Conservation (phyloP, 768 basidiomycete genomes). For the Obba rivulosa region DNA sequence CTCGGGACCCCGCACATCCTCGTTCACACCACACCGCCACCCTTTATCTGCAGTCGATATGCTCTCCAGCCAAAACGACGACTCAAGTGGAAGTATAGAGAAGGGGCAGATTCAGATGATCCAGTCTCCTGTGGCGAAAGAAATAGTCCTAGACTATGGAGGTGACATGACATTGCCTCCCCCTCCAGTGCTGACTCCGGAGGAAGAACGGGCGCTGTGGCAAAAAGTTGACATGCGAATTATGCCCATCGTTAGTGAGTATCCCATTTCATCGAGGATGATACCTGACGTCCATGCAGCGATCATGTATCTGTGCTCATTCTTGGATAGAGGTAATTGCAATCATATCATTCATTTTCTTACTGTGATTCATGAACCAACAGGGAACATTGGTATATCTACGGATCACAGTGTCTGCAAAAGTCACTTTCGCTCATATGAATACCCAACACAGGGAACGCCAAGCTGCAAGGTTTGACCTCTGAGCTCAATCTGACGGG, state of each 20-base stretch:
- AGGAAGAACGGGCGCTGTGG: constrained; percentile 32
- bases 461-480: constrained; percentile 39
- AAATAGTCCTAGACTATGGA: too few relatives aligned
- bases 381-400: constrained; percentile 18
- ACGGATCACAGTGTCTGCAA: neutral
- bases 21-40: too few relatives aligned
- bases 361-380: neutral
- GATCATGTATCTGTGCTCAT: constrained; percentile 23
- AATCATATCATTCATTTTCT: neutral
- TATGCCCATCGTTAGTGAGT: constrained; percentile 20
- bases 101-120: too few relatives aligned
- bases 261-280: too few relatives aligned
- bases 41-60: too few relatives aligned
- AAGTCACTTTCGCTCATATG: neutral
- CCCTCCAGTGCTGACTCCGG: constrained; percentile 17
- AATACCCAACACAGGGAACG: constrained; percentile 13
- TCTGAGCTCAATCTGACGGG: constrained; percentile 50
- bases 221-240: constrained; percentile 24
- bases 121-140: too few relatives aligned
- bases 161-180: too few relatives aligned
- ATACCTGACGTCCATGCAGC: neutral
- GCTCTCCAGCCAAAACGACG: too few relatives aligned
- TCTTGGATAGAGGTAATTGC: constrained; percentile 22
- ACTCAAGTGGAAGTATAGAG: too few relatives aligned
- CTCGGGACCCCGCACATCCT: too few relatives aligned